Evolutionary conservation across 345 rosid genomes (phyloP), one percentile per base, ranked within the genome.

Genomic region (Dovyalis caffra): DNA sequence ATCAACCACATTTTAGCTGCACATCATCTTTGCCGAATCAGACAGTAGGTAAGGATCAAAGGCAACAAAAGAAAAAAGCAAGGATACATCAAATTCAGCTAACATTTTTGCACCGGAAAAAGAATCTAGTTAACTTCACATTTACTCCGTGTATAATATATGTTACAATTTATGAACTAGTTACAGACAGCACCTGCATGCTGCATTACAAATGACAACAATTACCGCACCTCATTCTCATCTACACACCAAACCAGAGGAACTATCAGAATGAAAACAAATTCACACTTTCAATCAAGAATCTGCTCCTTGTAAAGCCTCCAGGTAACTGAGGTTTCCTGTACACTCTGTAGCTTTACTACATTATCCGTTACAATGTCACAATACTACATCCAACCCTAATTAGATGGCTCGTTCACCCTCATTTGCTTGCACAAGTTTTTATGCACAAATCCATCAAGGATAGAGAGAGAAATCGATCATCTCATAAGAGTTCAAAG

Each of bases 401-500:
- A 49, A 61, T 43, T 25, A 25, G 62, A 58, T 70, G 66, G 4
- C 8, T 60, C 56, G n/a, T 65, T 66, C 37, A 12, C 33, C 71
- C 26, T 34, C 45, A 0, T 21, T 15, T 34, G 37, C 21, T 60
- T 23, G 73, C 35, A 6, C 60, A 31, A 11, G 32, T 26, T 20
- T 12, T 6, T 3, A 72, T 29, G 53, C 45, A 8, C 69, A 31
- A 32, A 26, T 45, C 45, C 56, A 32, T 1, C 20, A 18, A 47
- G n/a, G 45, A 51, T 26, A 9, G 16, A 40, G 35, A 37, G 43
- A 61, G 5, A 23, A 78, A 63, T 40, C 53, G 34, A 68, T 38
- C 65, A 57, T 56, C 73, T 69, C 66, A 74, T 16, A 29, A 26
- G 40, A 49, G 47, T 53, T 47, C 51, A 25, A 65, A 74, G 28